Evolutionary conservation across 768 basidiomycete species (phyloP), one percentile per base, ranked within the genome.

Genomic region (Amanita thiersii): DNA sequence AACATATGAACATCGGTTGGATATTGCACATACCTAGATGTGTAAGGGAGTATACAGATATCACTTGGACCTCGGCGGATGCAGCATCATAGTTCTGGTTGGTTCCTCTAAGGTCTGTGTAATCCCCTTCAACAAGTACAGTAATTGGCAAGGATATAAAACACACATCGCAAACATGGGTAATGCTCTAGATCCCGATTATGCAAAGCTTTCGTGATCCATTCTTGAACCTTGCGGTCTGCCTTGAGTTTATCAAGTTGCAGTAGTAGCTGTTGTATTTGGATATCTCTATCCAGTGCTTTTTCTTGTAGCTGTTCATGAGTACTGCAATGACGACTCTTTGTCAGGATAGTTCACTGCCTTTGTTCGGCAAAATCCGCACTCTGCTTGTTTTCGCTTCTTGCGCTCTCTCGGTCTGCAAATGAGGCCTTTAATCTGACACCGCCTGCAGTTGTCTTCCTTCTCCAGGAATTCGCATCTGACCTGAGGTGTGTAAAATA

Each of bases 361-460:
- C 9, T 9, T 30, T 9, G 29, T 9, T 9, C 29, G 11, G 39
- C 23, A 36, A 17, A 19, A 26, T 4, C 55, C 73, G 41, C 57
- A 75, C 75, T 72, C 73, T 33, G 75, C 75, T 42, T 71, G 59
- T 54, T 75, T 73, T 28, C 76, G 68, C 52, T 74, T 77, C 59
- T 79, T 79, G 41, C 76, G 65, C 32, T 54, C 60, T 29, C 72
- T 64, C 3, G 70, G 54, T 19, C 65, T 53, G 46, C 76, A 79
- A 40, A 63, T 55, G 39, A 72, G 61, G 38, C 67, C 65, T 31
- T 69, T 69, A 20, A 59, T 56, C 40, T 63, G 68, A 45, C 76
- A 79, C 17, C 75, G 59, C 36, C 66, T 63, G 49, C 76, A 79
- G 11, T 57, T 58, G 12, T 49, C 56, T 50, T 72, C 63, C n/a